These are phyloP conservation scores for Cornus florida DNA, from an alignment of 148 eudicot species.

Conservation along the genomic window DNA sequence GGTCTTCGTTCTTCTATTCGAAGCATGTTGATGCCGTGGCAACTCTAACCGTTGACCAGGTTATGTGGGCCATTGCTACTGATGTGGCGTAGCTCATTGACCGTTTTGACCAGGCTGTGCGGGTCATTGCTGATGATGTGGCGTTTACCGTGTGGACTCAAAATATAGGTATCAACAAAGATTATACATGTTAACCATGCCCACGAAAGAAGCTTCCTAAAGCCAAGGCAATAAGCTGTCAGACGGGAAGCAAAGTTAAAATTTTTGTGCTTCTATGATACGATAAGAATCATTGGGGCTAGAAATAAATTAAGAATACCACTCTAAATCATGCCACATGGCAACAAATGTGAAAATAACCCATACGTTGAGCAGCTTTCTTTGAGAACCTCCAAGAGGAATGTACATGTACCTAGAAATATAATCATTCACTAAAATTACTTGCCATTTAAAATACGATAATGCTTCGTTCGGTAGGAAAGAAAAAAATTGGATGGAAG, in stretches of 20 bases:
- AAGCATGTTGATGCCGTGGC: no score
- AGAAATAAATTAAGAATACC: constrained; percentile 42
- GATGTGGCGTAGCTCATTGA: no score
- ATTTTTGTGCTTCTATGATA: background rate
- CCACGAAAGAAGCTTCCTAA: constrained; percentile 98
- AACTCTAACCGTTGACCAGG: no score
- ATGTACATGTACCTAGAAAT: constrained; percentile 79
- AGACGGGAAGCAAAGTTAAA: constrained; percentile 4
- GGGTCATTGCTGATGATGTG: no score
- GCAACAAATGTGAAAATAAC: constrained; percentile 97
- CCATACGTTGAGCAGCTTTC: constrained; percentile 89
- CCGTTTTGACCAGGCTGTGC: no score
- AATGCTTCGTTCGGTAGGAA: no score
- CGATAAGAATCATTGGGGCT: background rate
- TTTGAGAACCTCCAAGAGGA: constrained; percentile 89
- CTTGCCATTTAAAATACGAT: background rate
- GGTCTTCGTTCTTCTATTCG: no score
- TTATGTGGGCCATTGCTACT: no score
- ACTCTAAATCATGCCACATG: constrained; percentile 96
- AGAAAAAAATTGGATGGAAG: no score
- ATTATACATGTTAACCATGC: constrained; percentile 97
- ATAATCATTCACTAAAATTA: constrained; percentile 1
- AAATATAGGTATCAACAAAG: no score
- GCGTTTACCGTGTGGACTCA: no score
- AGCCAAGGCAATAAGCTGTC: constrained; percentile 27